Percentiles rank a stretch among this genome's conserved stretches.
Evolutionary conservation across 2,329 filamentous ascomycete genomes (phyloP).

Genomic region (Huntiella bhutanensis): DNA sequence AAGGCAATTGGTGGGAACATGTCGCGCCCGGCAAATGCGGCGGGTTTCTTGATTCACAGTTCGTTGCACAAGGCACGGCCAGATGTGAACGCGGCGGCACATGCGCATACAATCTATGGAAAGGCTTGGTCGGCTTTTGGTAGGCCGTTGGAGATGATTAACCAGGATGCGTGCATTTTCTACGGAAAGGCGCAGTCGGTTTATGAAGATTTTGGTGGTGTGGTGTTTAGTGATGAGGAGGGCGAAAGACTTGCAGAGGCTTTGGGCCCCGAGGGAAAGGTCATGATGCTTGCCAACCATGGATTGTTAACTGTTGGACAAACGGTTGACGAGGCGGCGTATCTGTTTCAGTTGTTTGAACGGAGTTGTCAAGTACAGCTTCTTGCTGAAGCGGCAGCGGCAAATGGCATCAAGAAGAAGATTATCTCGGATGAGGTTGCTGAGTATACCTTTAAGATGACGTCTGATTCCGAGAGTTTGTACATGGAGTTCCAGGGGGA

Average conservation of each 20-base stretch:
- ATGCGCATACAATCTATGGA: conserved; percentile 43
- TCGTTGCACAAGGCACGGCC: conserved; percentile 44
- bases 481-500: conserved; percentile 13
- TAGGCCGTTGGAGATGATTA: conserved; percentile 46
- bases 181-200: conserved; percentile 39
- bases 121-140: conserved; percentile 49
- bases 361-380: conserved; percentile 49
- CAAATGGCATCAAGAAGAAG: conserved; percentile 17
- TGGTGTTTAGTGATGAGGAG: conserved; percentile 40
- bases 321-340: conserved; percentile 55
- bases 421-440: conserved; percentile 25
- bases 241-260: conserved; percentile 41
- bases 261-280: conserved; percentile 36
- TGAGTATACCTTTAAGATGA: conserved; percentile 18
- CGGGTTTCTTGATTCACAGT: conserved; percentile 50
- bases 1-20: conserved; percentile 41
- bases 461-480: conserved; percentile 12
- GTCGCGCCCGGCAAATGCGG: conserved; percentile 39
- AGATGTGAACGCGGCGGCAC: conserved; percentile 46
- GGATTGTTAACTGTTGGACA: conserved; percentile 47
- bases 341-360: conserved; percentile 48
- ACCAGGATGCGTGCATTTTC: conserved; percentile 45
- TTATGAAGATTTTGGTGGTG: conserved; percentile 33
- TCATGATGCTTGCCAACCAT: conserved; percentile 48
- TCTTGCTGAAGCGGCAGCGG: conserved; percentile 40